Conservation (phyloP, 306 rosid species). For the Crataegus laevigata region DNA sequence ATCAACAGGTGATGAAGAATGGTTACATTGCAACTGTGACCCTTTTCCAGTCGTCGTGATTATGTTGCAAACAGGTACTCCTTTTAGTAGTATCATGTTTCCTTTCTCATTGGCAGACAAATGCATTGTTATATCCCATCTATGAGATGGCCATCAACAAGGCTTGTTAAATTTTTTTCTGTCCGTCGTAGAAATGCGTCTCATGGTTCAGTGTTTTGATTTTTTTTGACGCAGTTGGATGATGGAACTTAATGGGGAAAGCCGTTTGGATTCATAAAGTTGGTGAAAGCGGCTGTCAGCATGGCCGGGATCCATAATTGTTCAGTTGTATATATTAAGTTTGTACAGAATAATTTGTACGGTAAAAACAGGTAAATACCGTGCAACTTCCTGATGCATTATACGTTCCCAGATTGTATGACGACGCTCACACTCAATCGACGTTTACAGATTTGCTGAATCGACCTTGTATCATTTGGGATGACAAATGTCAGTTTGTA, state of each 20-base stretch:
- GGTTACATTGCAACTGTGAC: slow-evolving; percentile 92
- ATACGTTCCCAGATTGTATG: not conserved
- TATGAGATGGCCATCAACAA: not conserved
- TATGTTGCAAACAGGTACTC: slow-evolving; percentile 12
- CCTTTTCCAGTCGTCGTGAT: slow-evolving; percentile 89
- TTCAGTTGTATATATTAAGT: slow-evolving; percentile 27
- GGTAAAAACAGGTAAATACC: slow-evolving; percentile 2
- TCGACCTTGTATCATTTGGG: not conserved
- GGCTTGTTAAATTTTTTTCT: not conserved
- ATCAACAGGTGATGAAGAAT: slow-evolving; percentile 90
- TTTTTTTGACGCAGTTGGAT: slow-evolving; percentile 18
- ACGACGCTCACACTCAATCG: not conserved
- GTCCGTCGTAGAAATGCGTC: not conserved
- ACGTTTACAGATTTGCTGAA: not conserved
- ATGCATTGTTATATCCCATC: not conserved
- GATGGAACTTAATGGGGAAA: slow-evolving; percentile 11
- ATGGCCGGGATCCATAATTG: slow-evolving; percentile 27
- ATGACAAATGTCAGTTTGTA: not conserved
- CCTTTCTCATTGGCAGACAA: not conserved
- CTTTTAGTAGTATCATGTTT: not conserved
- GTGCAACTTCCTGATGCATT: not conserved
- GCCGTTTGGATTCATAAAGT: slow-evolving; percentile 9
- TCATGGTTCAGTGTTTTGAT: not conserved
- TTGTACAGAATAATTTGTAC: slow-evolving; percentile 25
- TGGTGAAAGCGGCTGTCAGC: slow-evolving; percentile 9